Evolutionary conservation across 257 asterid genomes (phyloP).

Genomic region (Nicotiana noctiflora): DNA sequence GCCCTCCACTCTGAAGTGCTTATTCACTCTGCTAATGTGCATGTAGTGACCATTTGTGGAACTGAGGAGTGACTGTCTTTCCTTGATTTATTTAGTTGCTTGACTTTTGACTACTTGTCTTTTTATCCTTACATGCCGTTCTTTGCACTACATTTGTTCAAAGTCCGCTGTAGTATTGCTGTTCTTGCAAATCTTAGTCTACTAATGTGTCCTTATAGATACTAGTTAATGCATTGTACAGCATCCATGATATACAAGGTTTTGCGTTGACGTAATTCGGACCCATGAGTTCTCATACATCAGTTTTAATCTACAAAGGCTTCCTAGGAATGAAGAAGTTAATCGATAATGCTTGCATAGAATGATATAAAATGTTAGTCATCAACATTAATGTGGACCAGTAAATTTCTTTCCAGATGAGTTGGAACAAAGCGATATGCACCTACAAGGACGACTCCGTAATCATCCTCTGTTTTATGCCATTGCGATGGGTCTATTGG

Average conservation of each 20-base stretch:
- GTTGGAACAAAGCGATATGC: conserved; percentile 13
- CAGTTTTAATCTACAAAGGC: background rate
- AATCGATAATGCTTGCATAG: background rate
- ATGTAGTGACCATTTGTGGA: too few species aligned
- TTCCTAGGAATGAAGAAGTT: background rate
- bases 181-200: too few species aligned
- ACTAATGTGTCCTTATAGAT: background rate
- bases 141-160: too few species aligned
- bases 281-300: background rate
- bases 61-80: too few species aligned
- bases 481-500: conserved; percentile 72
- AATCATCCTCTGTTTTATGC: conserved; percentile 84
- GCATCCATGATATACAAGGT: background rate
- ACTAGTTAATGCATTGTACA: background rate
- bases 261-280: background rate
- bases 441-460: conserved; percentile 38
- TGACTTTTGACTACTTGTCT: too few species aligned
- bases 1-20: too few species aligned
- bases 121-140: too few species aligned
- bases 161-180: too few species aligned
- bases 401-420: conserved; percentile 8
- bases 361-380: background rate
- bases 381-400: background rate
- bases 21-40: too few species aligned
- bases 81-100: too few species aligned